Evolutionary conservation across 768 basidiomycete species (phyloP), one percentile per base, ranked within the genome.

Genomic region (Lyophyllum semitale): DNA sequence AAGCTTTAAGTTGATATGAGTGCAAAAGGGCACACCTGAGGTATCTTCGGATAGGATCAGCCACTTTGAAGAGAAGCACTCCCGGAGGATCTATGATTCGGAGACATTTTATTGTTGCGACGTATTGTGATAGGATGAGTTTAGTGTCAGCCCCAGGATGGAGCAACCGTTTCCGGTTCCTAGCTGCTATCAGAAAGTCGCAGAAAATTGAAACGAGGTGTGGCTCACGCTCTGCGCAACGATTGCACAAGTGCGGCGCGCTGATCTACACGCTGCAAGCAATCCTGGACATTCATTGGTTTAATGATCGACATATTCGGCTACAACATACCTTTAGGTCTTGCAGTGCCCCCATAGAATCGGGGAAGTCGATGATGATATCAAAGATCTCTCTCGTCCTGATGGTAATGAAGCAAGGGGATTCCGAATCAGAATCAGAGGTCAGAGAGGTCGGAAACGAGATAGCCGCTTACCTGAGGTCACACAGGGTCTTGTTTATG

Each of bases 131-230:
- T 12, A 98, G 75, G 54, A 99, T 94, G 57, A 91, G 84, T 65
- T 89, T 91, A 0, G 97, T 99, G 59, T 95, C 95, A 4, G 95
- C 93, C 2, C 96, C 97, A 1, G 96, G 97, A 65, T 98, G 95
- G 6, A 99, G 84, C 1, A 99, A 80, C 4, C 97, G 89, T 65
- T 87, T 88, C 53, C 82, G 83, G 63, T 93, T 94, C 9, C 93
- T 97, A 66, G 25, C 7, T 1, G 3, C 22, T 22, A 4, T 26
- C 13, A 67, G 5, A 54, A 43, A 53, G 48, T 37, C 17, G 20
- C 8, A 20, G 11, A 26, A 17, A 47, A 41, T 42, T 51, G n/a
- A 22, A 26, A 12, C 38, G 33, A 17, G 23, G 20, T 22, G 41
- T 17, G 17, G 70, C 88, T 57, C 57, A 96, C 95, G 88, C 83